Evolutionary conservation across 2,329 filamentous ascomycete species (phyloP), one percentile per base, ranked within the genome.

Genomic region (Talaromyces sp.): DNA sequence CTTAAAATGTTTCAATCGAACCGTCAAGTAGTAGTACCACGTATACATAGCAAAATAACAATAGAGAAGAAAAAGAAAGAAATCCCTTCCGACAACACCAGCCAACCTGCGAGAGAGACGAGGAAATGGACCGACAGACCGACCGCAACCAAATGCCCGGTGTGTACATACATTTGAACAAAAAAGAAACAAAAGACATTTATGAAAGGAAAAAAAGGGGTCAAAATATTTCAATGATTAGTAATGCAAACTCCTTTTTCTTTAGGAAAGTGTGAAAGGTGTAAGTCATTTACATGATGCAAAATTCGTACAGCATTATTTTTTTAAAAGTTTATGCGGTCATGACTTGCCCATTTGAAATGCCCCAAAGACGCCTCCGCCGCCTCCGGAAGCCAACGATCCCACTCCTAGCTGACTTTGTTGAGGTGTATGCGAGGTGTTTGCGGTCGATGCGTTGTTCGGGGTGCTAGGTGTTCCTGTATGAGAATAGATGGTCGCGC

Each of bases 311-410:
- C 50, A 53, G 50, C 50, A 53, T 31, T 53, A 53, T 30, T n/a
- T 23, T 47, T n/a, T 14, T 16, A 53, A n/a, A 23, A 51, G 18
- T 27, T 23, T 53, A 31, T 31, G 50, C 30, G 30, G 28, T 58
- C 59, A 63, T 63, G 56, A 61, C 51, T 63, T 63, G 23, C 59
- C 58, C 59, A 63, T 63, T 40, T 63, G 61, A 60, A 63, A 63
- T 44, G 57, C 57, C 54, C 61, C 61, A 54, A 63, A 63, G 56
- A 63, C 61, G 42, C 61, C 61, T 27, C 61, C 61, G 31, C 61
- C 61, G 34, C 61, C 89, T 30, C 91, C 90, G 0, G 91, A 91
- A 7, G 91, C 95, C 83, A 92, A 87, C 40, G 89, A 85, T 2
- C 88, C 89, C 73, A 89, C 86, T 57, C 83, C 81, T 31, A 68